A percentile compares a stretch with the other conserved stretches of the same genome.
These are phyloP conservation scores for Kokia cookei DNA, from an alignment of 441 rosid species.

Conservation along the genomic window DNA sequence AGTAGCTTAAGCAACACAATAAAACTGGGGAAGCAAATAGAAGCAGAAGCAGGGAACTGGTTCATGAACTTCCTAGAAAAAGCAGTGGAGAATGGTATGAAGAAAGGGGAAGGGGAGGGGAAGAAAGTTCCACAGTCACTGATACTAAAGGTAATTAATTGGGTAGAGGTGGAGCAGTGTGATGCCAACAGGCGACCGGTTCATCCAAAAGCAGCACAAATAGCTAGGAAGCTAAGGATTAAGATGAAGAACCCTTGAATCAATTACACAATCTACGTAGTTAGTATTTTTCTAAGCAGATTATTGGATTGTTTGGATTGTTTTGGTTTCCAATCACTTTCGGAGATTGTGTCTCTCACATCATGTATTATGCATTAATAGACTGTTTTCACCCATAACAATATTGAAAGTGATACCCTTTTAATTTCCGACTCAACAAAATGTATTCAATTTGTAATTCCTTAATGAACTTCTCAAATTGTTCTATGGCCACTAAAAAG, in stretches of 20 bases:
- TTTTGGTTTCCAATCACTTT: not conserved
- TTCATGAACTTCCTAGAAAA: slow-evolving; percentile 82
- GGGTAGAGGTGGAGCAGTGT: slow-evolving; percentile 81
- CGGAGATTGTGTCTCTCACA: not conserved
- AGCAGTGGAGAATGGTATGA: slow-evolving; percentile 62
- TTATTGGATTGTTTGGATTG: not conserved
- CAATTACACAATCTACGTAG: not conserved
- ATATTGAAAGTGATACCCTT: not conserved
- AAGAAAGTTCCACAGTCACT: slow-evolving; percentile 66
- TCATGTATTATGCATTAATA: not conserved
- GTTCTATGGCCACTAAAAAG: no score
- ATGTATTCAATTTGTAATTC: no score
- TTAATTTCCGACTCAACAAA: not conserved
- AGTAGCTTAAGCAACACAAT: slow-evolving; percentile 41
- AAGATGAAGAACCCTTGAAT: slow-evolving; percentile 77
- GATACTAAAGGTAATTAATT: slow-evolving; percentile 61
- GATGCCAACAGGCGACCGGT: slow-evolving; percentile 45
- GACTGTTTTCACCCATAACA: not conserved
- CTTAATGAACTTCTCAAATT: no score
- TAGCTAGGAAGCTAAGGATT: slow-evolving; percentile 72
- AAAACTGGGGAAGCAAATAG: slow-evolving; percentile 64
- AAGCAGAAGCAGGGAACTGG: slow-evolving; percentile 75
- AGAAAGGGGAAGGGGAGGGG: slow-evolving; percentile 51
- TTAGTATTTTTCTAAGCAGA: not conserved
- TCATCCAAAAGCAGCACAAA: slow-evolving; percentile 71